phyloP scores from a whole-genome alignment of 768 basidiomycete species.

The Lanmaoa pseudosensibilis region DNA sequence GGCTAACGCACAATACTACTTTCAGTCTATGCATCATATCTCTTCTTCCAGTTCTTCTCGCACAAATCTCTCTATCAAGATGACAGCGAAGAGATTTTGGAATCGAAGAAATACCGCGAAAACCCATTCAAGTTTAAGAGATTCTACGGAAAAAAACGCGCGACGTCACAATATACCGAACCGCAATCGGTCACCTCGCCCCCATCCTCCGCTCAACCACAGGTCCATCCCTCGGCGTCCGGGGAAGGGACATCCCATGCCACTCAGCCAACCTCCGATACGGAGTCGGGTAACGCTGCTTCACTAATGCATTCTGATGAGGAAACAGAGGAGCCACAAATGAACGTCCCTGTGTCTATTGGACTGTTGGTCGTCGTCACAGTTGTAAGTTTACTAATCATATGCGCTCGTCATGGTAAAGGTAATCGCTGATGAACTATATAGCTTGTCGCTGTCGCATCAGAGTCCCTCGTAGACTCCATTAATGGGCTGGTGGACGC shows the following conservation, averaged over 20 bases:
- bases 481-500: slow-evolving; percentile 68
- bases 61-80: slow-evolving; percentile 70
- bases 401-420: background rate
- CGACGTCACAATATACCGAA: background rate
- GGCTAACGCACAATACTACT: background rate
- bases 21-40: slow-evolving; percentile 69
- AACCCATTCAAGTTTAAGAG: slow-evolving; percentile 36
- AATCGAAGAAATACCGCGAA: slow-evolving; percentile 43
- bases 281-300: slow-evolving; percentile 5
- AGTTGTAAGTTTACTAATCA: slow-evolving; percentile 44
- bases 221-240: too few relatives aligned
- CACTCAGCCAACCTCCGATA: slow-evolving; percentile 3
- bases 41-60: slow-evolving; percentile 79
- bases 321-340: slow-evolving; percentile 44
- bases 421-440: background rate
- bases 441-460: slow-evolving; percentile 56
- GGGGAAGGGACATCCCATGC: background rate
- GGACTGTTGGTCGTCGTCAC: slow-evolving; percentile 59
- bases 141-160: slow-evolving; percentile 15
- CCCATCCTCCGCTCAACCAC: background rate
- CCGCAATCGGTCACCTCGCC: slow-evolving; percentile 4
- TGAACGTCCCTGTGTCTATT: slow-evolving; percentile 57
- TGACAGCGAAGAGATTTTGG: slow-evolving; percentile 35
- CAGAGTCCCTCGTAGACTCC: slow-evolving; percentile 73
- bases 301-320: slow-evolving; percentile 11